Evolutionary conservation across 2,329 filamentous ascomycete species (phyloP), one percentile per base, ranked within the genome.

Genomic region (Diatrype stigma): DNA sequence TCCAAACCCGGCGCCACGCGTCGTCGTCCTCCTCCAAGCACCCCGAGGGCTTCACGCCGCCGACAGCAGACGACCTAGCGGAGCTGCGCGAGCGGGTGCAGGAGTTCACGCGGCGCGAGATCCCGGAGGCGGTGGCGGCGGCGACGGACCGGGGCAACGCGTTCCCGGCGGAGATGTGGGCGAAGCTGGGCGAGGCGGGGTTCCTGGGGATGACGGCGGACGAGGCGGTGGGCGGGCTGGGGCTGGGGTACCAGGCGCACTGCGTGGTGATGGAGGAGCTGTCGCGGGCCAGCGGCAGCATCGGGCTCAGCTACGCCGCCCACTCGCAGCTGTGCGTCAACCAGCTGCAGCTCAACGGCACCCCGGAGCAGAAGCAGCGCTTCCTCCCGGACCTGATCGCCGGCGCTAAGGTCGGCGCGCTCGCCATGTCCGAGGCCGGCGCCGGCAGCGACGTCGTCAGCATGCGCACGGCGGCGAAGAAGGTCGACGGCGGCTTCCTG

Each of bases 261-360:
- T 96, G 90, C 66, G 77, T 96, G 6, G 90, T 96, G 44, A 88
- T 97, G 84, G 94, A 99, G 72, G 94, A 97, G 76, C 78, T 99
- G 40, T 94, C 88, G 51, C 81, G 93, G 52, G 93, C 93, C 2
- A 93, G 87, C 48, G 92, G 75, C 14, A 89, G 85, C 55, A 90
- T 96, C 62, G 93, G 84, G 0, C 80, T 99, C 45, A 96, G 90
- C 60, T 99, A 97, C 69, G 93, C 93, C 2, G 94, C 94, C 7
- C 94, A 99, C 72, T 94, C 89, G 28, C 94, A 99, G 70, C 80
- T 99, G 47, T 97, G 94, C 73, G 87, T 97, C 53, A 99, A 99
- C 71, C 94, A 99, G 73, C 76, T 99, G 46, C 90, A 92, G 73
- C 79, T 99, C 61, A 96, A 99, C 67, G 94, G 90, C 42, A 85